phyloP scores from a whole-genome alignment of 202 grass and related monocot species.

The Saccharum hybrid region DNA sequence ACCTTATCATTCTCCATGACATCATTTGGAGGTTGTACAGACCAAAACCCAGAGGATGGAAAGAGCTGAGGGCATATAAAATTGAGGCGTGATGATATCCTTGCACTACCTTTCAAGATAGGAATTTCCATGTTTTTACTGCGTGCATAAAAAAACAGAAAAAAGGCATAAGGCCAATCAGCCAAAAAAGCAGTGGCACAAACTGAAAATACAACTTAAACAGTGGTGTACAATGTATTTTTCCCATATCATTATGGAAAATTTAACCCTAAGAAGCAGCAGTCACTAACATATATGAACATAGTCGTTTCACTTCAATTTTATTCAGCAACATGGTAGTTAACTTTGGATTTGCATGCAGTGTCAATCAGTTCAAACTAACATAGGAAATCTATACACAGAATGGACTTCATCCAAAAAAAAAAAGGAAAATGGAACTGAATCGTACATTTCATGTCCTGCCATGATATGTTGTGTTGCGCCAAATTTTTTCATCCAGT shows the following conservation, averaged over 20 bases:
- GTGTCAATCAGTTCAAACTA: constrained; percentile 20
- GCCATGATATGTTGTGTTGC: constrained; percentile 87
- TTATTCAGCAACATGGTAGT: constrained; percentile 23
- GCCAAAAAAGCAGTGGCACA: background rate
- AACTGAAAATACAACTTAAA: constrained; percentile 7
- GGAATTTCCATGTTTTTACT: constrained; percentile 97
- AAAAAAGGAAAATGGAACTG: constrained; percentile 25
- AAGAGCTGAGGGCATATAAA: constrained; percentile 88
- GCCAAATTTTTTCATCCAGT: constrained; percentile 87
- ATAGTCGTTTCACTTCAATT: background rate
- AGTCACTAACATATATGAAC: background rate
- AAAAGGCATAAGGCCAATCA: background rate
- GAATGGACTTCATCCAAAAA: constrained; percentile 15
- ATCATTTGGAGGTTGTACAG: constrained; percentile 49
- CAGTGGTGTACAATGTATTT: background rate
- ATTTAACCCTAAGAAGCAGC: constrained; percentile 15
- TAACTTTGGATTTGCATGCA: constrained; percentile 13
- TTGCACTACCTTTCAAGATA: constrained; percentile 87
- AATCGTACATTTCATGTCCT: constrained; percentile 89
- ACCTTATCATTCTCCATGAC: constrained; percentile 50
- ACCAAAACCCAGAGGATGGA: constrained; percentile 82
- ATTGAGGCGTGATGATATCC: constrained; percentile 84
- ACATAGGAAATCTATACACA: background rate
- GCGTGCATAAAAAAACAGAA: background rate
- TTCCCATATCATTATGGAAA: constrained; percentile 2